Evolutionary conservation across 2,329 filamentous ascomycete genomes (phyloP), one percentile per base, ranked within the genome.

Genomic region (Phyllosticta citriasiana): DNA sequence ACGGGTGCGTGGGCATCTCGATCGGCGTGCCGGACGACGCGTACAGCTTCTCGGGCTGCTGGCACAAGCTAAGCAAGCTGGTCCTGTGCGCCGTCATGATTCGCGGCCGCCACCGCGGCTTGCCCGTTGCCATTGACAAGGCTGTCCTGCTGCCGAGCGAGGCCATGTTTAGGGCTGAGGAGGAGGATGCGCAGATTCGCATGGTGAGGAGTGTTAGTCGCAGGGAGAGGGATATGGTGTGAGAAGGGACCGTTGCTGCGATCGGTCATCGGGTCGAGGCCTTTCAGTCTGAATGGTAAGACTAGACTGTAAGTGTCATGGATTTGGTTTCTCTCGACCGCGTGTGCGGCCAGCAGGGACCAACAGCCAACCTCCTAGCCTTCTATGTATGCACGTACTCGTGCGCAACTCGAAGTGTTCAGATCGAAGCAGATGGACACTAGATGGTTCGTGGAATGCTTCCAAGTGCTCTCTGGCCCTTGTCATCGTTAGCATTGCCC

Each of bases 71-170:
- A 57, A 80, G 79, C 65, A 84, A 84, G 69, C 66, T 84, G 53
- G 76, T 84, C 1, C 69, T 84, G 22, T 82, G 79, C 64, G 76
- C 76, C 2, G 78, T 83, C 57, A 84, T 84, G 81, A 69, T 84
- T 26, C 70, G 82, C 60, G 82, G 82, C 1, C 68, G 82, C 47
- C 81, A 84, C 72, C 72, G 82, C 53, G 80, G 80, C 12, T 67
- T 84, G 64, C 82, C 82, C 0, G 79, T 82, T 35, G 78, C 79
- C 55, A 79, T 84, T 64, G 81, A 84, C 68, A 72, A 73, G 64
- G 76, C 76, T 2, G 71, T 78, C 2, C 59, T 76, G 62, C 63
- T 78, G 63, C 76, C 76, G 1, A 67, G 69, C 19, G 72, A 73
- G 55, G 63, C 62, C 9, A 64, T 65, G 30, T 68, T 62, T 22